Percentiles rank a stretch among this genome's conserved stretches.
phyloP scores from a whole-genome alignment of 23 red algal species.

The Chondrus crispus region DNA sequence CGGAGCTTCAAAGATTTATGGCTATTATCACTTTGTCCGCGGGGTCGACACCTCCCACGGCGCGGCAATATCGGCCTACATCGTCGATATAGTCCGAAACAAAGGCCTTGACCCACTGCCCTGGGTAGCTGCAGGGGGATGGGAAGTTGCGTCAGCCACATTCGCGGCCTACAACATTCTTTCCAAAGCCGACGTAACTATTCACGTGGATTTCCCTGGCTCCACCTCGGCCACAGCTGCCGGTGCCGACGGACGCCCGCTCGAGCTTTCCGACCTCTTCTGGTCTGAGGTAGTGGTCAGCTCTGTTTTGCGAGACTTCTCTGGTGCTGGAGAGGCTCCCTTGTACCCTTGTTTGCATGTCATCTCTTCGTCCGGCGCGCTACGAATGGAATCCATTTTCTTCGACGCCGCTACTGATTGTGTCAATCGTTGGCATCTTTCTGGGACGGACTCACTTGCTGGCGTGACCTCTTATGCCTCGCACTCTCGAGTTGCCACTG shows the following conservation, averaged over 20 bases:
- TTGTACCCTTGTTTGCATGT: slow-evolving; percentile 83
- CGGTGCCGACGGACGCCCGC: slow-evolving; percentile 1
- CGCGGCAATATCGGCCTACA: slow-evolving; percentile 76
- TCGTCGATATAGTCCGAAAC: slow-evolving; percentile 73
- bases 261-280: slow-evolving; percentile 23
- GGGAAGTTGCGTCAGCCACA: slow-evolving; percentile 67
- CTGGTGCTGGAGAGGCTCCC: slow-evolving; percentile 67
- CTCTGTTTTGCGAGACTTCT: slow-evolving; percentile 57
- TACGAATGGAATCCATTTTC: slow-evolving; percentile 47
- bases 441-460: slow-evolving; percentile 25
- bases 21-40: slow-evolving; percentile 93
- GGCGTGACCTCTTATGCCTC: not conserved
- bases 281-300: slow-evolving; percentile 70
- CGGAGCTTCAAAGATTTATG: slow-evolving; percentile 58
- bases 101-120: slow-evolving; percentile 69
- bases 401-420: slow-evolving; percentile 30
- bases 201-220: slow-evolving; percentile 79
- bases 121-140: slow-evolving; percentile 85
- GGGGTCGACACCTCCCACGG: slow-evolving; percentile 49
- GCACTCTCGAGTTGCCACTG: slow-evolving; percentile 44
- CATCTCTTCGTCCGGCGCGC: slow-evolving; percentile 47
- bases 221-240: slow-evolving; percentile 50
- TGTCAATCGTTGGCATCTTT: slow-evolving; percentile 58
- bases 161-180: slow-evolving; percentile 75
- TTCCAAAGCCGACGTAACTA: slow-evolving; percentile 63